Conservation (phyloP, 805 yeast species). For the Kuraishia piskuri region DNA sequence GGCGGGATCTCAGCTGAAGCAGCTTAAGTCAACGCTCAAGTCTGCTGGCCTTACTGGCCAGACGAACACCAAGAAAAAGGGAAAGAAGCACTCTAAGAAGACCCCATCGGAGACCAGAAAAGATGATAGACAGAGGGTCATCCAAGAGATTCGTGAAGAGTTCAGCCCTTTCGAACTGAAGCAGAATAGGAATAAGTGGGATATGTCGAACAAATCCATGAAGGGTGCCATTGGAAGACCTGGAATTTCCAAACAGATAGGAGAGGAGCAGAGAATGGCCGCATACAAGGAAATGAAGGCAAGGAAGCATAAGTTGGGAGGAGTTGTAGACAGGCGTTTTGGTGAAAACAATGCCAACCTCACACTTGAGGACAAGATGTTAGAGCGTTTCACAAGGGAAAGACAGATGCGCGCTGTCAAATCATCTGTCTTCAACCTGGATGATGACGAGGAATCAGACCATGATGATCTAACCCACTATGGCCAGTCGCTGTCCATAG, state of each 20-base stretch:
- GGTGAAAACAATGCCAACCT: conserved; percentile 73
- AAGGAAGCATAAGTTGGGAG: conserved; percentile 68
- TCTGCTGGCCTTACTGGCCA: conserved; percentile 83
- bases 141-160: conserved; percentile 62
- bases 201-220: conserved; percentile 29
- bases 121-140: conserved; percentile 52
- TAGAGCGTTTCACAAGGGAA: conserved; percentile 89
- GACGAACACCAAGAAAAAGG: conserved; percentile 55
- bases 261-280: conserved; percentile 51
- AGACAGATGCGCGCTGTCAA: conserved; percentile 56
- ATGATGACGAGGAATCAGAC: conserved; percentile 51
- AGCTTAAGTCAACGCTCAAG: conserved; percentile 68
- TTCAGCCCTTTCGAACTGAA: conserved; percentile 88
- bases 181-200: conserved; percentile 57
- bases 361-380: conserved; percentile 88
- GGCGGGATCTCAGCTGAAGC: conserved; percentile 87
- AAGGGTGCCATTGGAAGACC: conserved; percentile 40
- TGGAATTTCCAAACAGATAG: conserved; percentile 57
- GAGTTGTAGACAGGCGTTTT: conserved; percentile 77
- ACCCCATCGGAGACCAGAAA: conserved; percentile 59
- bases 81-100: conserved; percentile 35
- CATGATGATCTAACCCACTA: conserved; percentile 62
- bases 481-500: conserved; percentile 58
- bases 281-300: conserved; percentile 58
- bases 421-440: conserved; percentile 61